Percentiles rank a stretch among this genome's conserved stretches.
Conservation (phyloP, 164 flowering plant species). For the Annona cherimola region DNA sequence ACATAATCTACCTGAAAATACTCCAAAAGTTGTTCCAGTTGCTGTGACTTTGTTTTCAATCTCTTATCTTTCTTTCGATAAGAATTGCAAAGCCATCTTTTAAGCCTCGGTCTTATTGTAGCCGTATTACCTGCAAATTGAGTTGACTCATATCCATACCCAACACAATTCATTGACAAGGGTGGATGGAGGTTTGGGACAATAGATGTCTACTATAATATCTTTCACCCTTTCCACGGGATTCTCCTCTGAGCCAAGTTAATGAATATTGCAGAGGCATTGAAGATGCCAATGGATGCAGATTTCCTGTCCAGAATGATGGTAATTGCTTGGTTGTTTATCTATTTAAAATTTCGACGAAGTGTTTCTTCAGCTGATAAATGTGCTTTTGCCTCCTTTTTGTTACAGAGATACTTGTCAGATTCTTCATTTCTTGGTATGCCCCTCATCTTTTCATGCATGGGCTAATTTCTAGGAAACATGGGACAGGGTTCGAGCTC, state of each 20-base stretch:
- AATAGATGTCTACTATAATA: too few relatives aligned
- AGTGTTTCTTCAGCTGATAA: neutral
- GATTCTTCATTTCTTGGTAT: conserved; percentile 67
- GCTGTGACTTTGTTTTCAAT: too few relatives aligned
- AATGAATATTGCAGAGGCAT: conserved; percentile 22
- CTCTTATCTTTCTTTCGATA: too few relatives aligned
- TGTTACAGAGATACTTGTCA: conserved; percentile 59
- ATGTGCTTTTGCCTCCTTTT: neutral
- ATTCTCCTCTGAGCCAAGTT: neutral
- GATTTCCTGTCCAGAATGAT: conserved; percentile 47
- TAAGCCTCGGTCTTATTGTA: too few relatives aligned
- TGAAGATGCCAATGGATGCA: conserved; percentile 24
- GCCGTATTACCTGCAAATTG: too few relatives aligned
- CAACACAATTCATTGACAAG: too few relatives aligned
- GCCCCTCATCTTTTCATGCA: conserved; percentile 1
- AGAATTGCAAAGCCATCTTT: too few relatives aligned
- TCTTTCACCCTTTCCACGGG: neutral
- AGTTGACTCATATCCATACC: too few relatives aligned
- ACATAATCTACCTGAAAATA: too few relatives aligned
- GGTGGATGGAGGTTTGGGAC: too few relatives aligned
- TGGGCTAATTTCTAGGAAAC: neutral
- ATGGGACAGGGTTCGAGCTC: too few relatives aligned
- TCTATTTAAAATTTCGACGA: neutral
- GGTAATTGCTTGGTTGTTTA: conserved; percentile 30
- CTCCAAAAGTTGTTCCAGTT: too few relatives aligned